Evolutionary conservation across 2,329 filamentous ascomycete species (phyloP), one percentile per base, ranked within the genome.

Genomic region (Ascochyta fabae): DNA sequence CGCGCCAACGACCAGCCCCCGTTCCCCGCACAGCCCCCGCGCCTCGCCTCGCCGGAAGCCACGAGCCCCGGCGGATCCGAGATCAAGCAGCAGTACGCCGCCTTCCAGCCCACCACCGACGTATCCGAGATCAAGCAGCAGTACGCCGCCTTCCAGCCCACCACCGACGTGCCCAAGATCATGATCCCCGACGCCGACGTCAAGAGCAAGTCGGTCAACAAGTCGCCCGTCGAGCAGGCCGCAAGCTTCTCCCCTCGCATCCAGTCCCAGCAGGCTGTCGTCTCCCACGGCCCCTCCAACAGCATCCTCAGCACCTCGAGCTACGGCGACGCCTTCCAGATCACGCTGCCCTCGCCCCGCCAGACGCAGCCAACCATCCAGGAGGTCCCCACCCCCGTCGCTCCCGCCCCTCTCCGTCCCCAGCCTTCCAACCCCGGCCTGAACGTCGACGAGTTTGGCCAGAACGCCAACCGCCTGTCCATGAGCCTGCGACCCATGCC

Each of bases 401-500:
- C 69, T 19, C 69, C 72, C 23, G 65, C 70, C 45, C 69, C 69
- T 26, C 66, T 61, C n/a, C 66, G 70, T 34, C 66, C 69, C 12
- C 59, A 63, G 42, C 48, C 59, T 9, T 38, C 51, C 5, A 53
- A 60, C 19, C 42, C 53, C 43, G 67, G 67, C 39, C 68, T 78
- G 6, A 71, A 62, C 22, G 65, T 73, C 6, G 67, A 70, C 36
- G 69, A 69, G 13, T 58, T 68, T 35, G 72, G 66, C 31, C 65
- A 63, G 44, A 72, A 81, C 65, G 76, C 76, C 42, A 81, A 80
- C 57, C 78, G 84, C 54, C 70, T 86, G 49, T 86, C 83, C 3
- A 81, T 87, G 75, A 84, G 85, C 44, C 70, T 96, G 75, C 89
- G 95, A 15, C 95, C 95, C 22, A 83, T 99, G 59, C 95, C 95